Evolutionary conservation across 1,284 basidiomycete genomes (phyloP).

Genomic region (Papiliotrema laurentii): DNA sequence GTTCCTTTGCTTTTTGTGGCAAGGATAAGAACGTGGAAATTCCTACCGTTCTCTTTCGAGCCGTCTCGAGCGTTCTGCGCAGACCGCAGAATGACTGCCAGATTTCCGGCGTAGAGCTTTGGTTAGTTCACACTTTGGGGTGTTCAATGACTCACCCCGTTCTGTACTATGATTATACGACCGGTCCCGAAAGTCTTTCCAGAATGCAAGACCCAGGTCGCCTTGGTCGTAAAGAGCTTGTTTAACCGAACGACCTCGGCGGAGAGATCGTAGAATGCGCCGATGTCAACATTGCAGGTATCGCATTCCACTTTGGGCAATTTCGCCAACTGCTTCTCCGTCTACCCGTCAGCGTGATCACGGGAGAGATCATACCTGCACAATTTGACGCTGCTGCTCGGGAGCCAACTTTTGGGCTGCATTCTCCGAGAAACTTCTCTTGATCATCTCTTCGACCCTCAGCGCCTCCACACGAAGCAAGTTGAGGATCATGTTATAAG

Average conservation of each 20-base stretch:
- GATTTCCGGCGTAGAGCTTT: conserved; percentile 73
- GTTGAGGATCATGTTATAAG: conserved; percentile 99
- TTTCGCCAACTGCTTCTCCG: conserved; percentile 65
- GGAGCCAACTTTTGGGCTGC: conserved; percentile 87
- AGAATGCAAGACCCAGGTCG: conserved; percentile 61
- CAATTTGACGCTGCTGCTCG: conserved; percentile 83
- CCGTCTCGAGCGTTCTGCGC: conserved; percentile 54
- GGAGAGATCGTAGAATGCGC: conserved; percentile 72
- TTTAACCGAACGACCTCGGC: conserved; percentile 64
- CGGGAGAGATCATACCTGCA: conserved; percentile 56
- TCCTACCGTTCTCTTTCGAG: conserved; percentile 53
- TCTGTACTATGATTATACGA: conserved; percentile 75
- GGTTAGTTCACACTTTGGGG: not conserved
- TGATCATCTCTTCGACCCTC: conserved; percentile 99
- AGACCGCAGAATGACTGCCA: conserved; percentile 71
- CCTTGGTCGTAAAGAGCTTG: conserved; percentile 62
- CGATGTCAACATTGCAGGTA: conserved; percentile 65
- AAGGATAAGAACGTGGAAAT: conserved; percentile 64
- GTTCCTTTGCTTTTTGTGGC: too few relatives aligned
- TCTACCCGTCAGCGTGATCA: conserved; percentile 50
- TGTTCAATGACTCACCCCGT: conserved; percentile 59
- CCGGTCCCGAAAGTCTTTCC: conserved; percentile 67
- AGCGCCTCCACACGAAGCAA: conserved; percentile 92
- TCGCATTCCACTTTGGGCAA: conserved; percentile 68
- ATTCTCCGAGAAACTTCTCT: conserved; percentile 97